A percentile compares a stretch with the other conserved stretches of the same genome.
phyloP scores from a whole-genome alignment of 306 rosid species.

The Glycyrrhiza uralensis region DNA sequence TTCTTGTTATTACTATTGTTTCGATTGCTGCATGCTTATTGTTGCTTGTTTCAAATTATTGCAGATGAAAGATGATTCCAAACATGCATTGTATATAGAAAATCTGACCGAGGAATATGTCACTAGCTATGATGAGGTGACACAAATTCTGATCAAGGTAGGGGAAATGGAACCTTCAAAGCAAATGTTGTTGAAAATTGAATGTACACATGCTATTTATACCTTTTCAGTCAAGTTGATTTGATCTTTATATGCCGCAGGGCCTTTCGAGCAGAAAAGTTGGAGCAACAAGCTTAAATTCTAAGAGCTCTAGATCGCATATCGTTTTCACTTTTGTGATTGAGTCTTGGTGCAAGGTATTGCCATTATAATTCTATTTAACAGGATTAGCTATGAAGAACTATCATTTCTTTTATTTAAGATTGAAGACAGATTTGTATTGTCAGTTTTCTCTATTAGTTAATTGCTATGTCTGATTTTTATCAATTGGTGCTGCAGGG shows the following conservation, averaged over 20 bases:
- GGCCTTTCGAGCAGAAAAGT: constrained; percentile 97
- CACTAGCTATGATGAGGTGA: constrained; percentile 85
- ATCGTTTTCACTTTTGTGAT: constrained; percentile 74
- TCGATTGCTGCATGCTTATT: neutral
- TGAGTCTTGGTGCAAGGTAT: constrained; percentile 97
- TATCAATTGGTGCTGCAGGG: constrained; percentile 46
- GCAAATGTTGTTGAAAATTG: neutral
- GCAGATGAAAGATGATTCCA: constrained; percentile 79
- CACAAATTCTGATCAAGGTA: constrained; percentile 88
- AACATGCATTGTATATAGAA: constrained; percentile 63
- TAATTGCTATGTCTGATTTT: constrained; percentile 16
- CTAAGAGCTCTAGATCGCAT: constrained; percentile 95
- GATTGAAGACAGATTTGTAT: neutral
- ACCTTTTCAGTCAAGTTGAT: constrained; percentile 1
- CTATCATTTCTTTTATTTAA: neutral
- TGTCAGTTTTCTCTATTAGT: neutral
- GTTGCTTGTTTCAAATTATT: constrained; percentile 26
- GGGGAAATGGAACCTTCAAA: constrained; percentile 20
- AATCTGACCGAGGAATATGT: constrained; percentile 92
- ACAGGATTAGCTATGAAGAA: neutral
- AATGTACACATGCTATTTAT: neutral
- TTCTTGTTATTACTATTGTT: neutral
- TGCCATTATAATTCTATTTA: neutral
- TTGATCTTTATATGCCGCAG: constrained; percentile 42
- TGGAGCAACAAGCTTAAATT: constrained; percentile 79